phyloP scores from a whole-genome alignment of 306 rosid species.

The Sophora flavescens region DNA sequence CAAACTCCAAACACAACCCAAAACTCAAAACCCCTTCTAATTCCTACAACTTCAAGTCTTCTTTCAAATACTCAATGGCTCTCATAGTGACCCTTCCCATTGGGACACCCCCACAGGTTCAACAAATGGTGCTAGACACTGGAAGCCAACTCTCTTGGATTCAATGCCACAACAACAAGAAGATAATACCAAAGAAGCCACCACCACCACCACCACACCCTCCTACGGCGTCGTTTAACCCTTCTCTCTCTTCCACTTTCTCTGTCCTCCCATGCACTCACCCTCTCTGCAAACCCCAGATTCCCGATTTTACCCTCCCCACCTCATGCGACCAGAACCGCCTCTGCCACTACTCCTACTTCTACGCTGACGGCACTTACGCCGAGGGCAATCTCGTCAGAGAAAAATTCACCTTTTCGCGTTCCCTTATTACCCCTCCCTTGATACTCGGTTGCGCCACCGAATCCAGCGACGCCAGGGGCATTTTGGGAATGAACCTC shows the following conservation, averaged over 20 bases:
- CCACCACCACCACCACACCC: constrained; percentile 17
- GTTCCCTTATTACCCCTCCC: constrained; percentile 75
- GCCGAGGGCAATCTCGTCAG: constrained; percentile 96
- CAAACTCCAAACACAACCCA: constrained; percentile 32
- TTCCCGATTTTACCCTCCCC: constrained; percentile 96
- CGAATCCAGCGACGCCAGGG: constrained; percentile 73
- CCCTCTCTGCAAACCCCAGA: constrained; percentile 81
- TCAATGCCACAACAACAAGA: constrained; percentile 72
- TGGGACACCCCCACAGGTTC: constrained; percentile 88
- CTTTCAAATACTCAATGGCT: constrained; percentile 72
- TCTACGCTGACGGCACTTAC: constrained; percentile 89
- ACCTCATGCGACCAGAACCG: constrained; percentile 93
- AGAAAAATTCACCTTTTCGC: constrained; percentile 73
- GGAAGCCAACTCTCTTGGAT: constrained; percentile 95
- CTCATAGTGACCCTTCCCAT: constrained; percentile 74
- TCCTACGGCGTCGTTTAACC: constrained; percentile 70
- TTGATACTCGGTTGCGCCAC: constrained; percentile 84
- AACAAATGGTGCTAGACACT: constrained; percentile 78
- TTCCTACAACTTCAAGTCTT: constrained; percentile 57
- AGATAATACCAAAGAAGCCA: constrained; percentile 43
- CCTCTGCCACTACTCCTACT: constrained; percentile 93
- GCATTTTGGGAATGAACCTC: constrained; percentile 85
- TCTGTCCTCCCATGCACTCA: constrained; percentile 80
- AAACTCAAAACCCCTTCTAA: constrained; percentile 33
- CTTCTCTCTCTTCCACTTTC: constrained; percentile 90